Base-by-base conservation (phyloP, 169 alveolate species). In the Eimeria maxima region DNA sequence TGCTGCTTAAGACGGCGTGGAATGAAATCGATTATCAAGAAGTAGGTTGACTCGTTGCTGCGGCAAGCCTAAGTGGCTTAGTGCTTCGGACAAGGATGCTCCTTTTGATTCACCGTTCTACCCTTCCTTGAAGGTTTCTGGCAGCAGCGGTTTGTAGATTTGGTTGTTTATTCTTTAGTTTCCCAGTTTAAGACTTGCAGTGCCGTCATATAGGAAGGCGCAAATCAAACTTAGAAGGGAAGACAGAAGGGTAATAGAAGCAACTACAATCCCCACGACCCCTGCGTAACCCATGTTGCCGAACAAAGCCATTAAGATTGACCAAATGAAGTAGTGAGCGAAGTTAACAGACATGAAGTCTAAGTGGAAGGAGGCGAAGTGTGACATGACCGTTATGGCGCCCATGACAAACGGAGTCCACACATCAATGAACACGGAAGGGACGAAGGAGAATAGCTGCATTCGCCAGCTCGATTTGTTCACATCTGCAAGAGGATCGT, bases 371-470 rank as follows among this genome's bases (percentile, higher is more conserved):
- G 74, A 65, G 81, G 96, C 57, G 97, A 96, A 94, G 97, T 95
- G 81, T 47, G 97, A 53, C 84, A 91, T 63, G 60, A 83, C 73
- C 57, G 96, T 44, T 55, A 90, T 60, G 53, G 96, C 63, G 80
- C 96, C 95, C 96, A 96, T 50, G 81, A 95, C 83, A 96, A 97
- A 60, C 27, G 97, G 93, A 93, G 97, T 89, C 95, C 93, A 69
- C 92, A 71, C 69, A 80, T 94, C 96, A n/a, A 94, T 73, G 63
- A 94, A 94, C 42, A 86, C 94, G 47, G 83, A 73, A 2, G 96
- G 96, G 3, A 91, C 90, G 74, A 94, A 87, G 60, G 96, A 86
- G 74, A 94, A 94, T n/a, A 94, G 92, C 38, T 87, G 96, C 96
- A 74, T 53, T 24, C 96, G 76, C 96, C 96, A 94, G 33, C 91